phyloP scores from a whole-genome alignment of 202 grass and related monocot species.

The Digitaria exilis region DNA sequence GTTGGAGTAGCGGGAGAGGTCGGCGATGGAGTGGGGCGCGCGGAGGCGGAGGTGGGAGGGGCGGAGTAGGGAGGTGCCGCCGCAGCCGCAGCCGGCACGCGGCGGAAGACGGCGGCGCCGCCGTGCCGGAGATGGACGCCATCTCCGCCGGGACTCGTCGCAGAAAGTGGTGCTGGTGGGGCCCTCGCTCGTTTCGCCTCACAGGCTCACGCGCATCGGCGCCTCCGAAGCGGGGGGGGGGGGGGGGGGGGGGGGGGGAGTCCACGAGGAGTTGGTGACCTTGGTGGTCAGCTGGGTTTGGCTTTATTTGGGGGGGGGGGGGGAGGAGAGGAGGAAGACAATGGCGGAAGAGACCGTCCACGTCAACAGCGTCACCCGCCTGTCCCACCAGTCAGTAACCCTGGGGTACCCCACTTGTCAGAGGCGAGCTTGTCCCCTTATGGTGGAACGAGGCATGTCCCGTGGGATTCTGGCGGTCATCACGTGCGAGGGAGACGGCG shows the following conservation, averaged over 20 bases:
- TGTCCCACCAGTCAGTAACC: not conserved
- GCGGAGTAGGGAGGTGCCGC: slow-evolving; percentile 40
- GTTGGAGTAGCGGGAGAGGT: slow-evolving; percentile 60
- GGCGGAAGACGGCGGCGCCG: slow-evolving; percentile 56
- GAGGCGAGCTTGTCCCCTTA: not conserved
- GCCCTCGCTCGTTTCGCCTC: not conserved
- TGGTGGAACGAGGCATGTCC: not conserved
- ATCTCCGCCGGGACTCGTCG: slow-evolving; percentile 27
- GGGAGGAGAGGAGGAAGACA: slow-evolving; percentile 40
- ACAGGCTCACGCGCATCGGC: slow-evolving; percentile 28
- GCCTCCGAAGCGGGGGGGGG: not conserved
- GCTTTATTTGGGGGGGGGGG: slow-evolving; percentile 41
- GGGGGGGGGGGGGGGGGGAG: no score
- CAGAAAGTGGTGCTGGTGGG: not conserved
- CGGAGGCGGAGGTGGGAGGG: slow-evolving; percentile 65
- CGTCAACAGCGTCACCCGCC: not conserved
- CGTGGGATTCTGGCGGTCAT: not conserved
- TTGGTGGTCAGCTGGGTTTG: slow-evolving; percentile 31
- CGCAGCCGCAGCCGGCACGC: slow-evolving; percentile 46
- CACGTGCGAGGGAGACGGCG: slow-evolving; percentile 35
- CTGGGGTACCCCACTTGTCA: not conserved
- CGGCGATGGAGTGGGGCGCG: slow-evolving; percentile 68
- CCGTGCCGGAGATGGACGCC: slow-evolving; percentile 78
- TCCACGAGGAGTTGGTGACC: slow-evolving; percentile 46
- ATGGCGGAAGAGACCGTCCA: not conserved